Evolutionary conservation across 2,329 filamentous ascomycete genomes (phyloP).

Genomic region (Hymenoscyphus occultus): DNA sequence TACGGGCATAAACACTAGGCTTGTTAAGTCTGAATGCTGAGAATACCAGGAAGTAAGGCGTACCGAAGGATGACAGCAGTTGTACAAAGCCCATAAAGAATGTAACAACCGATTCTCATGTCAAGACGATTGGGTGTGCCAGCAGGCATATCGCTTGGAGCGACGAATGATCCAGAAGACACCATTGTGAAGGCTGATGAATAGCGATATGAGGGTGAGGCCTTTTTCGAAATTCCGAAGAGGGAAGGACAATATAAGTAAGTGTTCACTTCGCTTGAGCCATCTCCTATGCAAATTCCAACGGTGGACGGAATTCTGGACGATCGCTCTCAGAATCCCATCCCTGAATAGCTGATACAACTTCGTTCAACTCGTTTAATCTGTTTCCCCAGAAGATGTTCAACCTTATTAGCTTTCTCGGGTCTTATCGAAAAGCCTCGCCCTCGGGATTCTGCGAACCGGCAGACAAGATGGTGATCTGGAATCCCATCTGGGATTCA

Average conservation of each 20-base stretch:
- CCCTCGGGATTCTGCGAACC: neutral
- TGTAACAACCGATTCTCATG: constrained; percentile 3
- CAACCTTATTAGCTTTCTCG: neutral
- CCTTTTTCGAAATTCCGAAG: neutral
- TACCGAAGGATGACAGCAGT: neutral
- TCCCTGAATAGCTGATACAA: constrained; percentile 1
- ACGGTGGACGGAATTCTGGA: neutral
- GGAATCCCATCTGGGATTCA: neutral
- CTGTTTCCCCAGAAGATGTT: neutral
- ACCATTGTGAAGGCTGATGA: neutral
- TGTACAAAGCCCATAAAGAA: neutral
- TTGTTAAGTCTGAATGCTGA: neutral
- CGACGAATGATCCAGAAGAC: neutral
- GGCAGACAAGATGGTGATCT: neutral
- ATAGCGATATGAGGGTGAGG: neutral
- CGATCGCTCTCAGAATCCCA: neutral
- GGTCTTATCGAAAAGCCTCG: neutral
- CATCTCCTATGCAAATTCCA: neutral
- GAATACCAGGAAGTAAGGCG: neutral
- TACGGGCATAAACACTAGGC: neutral
- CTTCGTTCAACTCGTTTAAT: neutral
- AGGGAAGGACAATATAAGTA: neutral
- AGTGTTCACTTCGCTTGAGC: neutral
- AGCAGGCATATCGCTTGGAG: neutral
- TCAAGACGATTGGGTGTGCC: constrained; percentile 3